Base-by-base conservation (phyloP, 441 rosid species). In the Erodium texanum region DNA sequence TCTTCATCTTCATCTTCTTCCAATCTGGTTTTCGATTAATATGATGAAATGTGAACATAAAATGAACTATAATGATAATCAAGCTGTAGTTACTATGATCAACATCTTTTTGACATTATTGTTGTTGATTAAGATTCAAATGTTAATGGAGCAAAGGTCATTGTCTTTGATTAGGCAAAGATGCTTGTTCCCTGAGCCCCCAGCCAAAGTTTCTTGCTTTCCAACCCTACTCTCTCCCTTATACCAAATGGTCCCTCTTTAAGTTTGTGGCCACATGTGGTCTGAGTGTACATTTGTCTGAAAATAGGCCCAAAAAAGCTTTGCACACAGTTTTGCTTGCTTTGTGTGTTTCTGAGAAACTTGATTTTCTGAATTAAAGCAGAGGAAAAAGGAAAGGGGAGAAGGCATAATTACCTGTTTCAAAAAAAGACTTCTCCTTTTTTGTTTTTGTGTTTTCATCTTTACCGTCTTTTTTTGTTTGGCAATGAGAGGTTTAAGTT, bases 221-320 rank as follows among this genome's bases (percentile, higher is more conserved):
- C 20, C 58, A 50, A n/a, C 58, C 58, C 58, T 22, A n/a, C 36
- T 32, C 36, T 32, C 58, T 16, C 20, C 58, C 48, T 50, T 50
- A 50, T 50, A 50, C 3, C 20, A 50, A 50, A 50, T 50, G 58
- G 58, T 50, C 58, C 58, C 58, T 50, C 58, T 50, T 8, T 50
- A 50, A 15, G 20, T 50, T 50, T n/a, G 58, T 50, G 58, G 58
- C 58, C 58, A 50, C 56, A 48, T 48, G 58, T 50, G 58, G 20
- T 50, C 22, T 50, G 7, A n/a, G 58, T 3, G 58, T 50, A 50
- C 20, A 8, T 16, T n/a, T n/a, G 58, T 50, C 58, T 50, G 58
- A 16, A 50, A 50, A 50, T 50, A 18, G 58, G 3, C 58, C 58
- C 7, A n/a, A 50, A 50, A 50, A 50, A 50, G 58, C 58, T 50